Conservation (phyloP, 169 alveolate species). For the Sarcocystis neurona region DNA sequence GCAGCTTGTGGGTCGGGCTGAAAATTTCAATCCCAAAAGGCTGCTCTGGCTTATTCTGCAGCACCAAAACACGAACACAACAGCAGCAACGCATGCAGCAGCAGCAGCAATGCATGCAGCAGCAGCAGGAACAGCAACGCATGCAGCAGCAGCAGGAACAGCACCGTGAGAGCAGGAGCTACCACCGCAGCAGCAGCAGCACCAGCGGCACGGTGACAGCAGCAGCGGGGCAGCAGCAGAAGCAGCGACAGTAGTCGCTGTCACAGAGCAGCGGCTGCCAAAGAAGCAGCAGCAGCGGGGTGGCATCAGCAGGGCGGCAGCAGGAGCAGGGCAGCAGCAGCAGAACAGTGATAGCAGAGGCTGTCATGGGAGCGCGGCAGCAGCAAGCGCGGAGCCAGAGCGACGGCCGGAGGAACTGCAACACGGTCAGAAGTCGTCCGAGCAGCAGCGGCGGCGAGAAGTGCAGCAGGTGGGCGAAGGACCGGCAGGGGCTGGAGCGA, state of each 20-base stretch:
- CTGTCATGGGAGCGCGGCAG: not conserved
- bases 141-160: too few relatives aligned
- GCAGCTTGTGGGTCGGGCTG: not conserved
- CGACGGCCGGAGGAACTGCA: not conserved
- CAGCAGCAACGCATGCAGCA: constrained; percentile 15
- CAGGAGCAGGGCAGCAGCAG: not conserved
- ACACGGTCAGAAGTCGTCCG: not conserved
- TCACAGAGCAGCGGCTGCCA: not conserved
- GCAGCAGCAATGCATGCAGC: too few relatives aligned
- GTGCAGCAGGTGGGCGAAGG: constrained; percentile 1
- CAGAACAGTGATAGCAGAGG: not conserved
- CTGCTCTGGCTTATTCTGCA: constrained; percentile 1
- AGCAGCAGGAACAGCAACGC: too few relatives aligned
- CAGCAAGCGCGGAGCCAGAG: not conserved
- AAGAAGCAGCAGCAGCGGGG: not conserved
- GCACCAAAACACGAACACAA: too few relatives aligned
- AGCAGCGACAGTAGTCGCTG: not conserved
- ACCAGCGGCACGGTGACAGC: too few relatives aligned
- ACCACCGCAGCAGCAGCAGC: too few relatives aligned
- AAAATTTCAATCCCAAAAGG: not conserved
- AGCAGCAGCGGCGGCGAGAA: not conserved
- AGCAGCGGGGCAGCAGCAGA: not conserved
- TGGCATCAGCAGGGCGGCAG: not conserved
- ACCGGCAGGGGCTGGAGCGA: not conserved
- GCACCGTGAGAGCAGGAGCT: too few relatives aligned